Evolutionary conservation across 768 basidiomycete genomes (phyloP), one percentile per base, ranked within the genome.

Genomic region (Podaxis sp.): DNA sequence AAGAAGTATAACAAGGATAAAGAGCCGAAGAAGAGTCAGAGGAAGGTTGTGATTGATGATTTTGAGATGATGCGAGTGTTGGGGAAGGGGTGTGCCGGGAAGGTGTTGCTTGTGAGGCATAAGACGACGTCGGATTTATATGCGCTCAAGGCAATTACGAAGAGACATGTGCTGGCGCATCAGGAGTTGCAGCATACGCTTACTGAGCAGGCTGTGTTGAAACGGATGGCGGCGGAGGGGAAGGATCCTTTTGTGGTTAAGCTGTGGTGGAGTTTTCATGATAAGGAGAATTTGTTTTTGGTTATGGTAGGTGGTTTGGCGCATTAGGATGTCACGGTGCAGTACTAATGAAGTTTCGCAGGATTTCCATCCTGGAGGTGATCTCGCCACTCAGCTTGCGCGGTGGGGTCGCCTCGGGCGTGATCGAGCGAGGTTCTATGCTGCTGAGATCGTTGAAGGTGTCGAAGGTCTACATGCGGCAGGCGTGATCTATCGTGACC

Each of bases 1-100:
- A 59, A 58, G 33, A 66, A 64, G 63, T 24, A 24, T 13, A 58
- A 60, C 50, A 65, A 59, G 30, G 55, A 33, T n/a, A 84, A 84
- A 69, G 79, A 81, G 59, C 77, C 74, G 28, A 80, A 74, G 73
- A 84, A 83, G 69, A 84, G 85, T 69, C 88, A 84, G 61, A 83
- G 86, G 58, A 93, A 94, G 75, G 90, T 94, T 37, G 78, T 80
- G 49, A 84, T 99, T 63, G 85, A 93, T 66, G 95, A 98, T 77
- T 99, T 99, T 73, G 95, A 99, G 78, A 93, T 99, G 87, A 88
- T 98, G 83, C 86, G 94, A 15, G 96, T 99, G 36, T 79, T 99
- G 12, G 97, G 97, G 17, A 97, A 95, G 76, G 97, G 97, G 1
- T 98, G 96, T 71, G 96, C 97, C 3, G 97, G 96, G 53, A 97